Evolutionary conservation across 495 filamentous ascomycete genomes (phyloP).

Genomic region (Talaromyces trachyspermus): DNA sequence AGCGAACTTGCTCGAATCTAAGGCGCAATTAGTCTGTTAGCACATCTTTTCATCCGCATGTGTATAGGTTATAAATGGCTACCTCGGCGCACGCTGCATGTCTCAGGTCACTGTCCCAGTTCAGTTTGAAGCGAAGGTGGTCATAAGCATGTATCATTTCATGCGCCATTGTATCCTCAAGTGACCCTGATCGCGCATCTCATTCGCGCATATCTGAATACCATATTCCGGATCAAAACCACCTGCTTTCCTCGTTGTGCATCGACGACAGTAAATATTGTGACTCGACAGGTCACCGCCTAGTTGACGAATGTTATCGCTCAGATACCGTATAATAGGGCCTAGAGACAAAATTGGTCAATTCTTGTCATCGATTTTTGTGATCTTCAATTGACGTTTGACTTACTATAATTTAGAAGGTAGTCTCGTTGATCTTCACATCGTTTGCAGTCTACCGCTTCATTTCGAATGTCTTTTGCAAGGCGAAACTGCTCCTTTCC

Average conservation of each 20-base stretch:
- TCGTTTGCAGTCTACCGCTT: conserved; percentile 61
- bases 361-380: neutral
- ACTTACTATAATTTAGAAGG: conserved; percentile 65
- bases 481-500: conserved; percentile 64
- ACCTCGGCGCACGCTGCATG: conserved; percentile 97
- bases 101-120: conserved; percentile 68
- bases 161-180: conserved; percentile 93
- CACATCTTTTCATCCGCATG: no score
- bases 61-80: no score
- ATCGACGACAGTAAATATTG: conserved; percentile 79
- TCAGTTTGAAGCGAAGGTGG: conserved; percentile 81
- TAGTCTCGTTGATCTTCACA: conserved; percentile 76
- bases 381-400: neutral
- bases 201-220: conserved; percentile 85
- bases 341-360: conserved; percentile 27
- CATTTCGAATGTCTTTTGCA: conserved; percentile 57
- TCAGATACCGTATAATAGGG: conserved; percentile 78
- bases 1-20: conserved; percentile 89
- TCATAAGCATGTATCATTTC: conserved; percentile 98
- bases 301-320: conserved; percentile 65
- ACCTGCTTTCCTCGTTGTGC: conserved; percentile 58
- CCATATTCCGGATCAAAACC: conserved; percentile 80
- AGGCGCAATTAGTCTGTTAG: no score
- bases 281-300: conserved; percentile 61
- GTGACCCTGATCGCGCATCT: conserved; percentile 63